Conservation (phyloP, 306 rosid species). For the Arachis hypogaea region DNA sequence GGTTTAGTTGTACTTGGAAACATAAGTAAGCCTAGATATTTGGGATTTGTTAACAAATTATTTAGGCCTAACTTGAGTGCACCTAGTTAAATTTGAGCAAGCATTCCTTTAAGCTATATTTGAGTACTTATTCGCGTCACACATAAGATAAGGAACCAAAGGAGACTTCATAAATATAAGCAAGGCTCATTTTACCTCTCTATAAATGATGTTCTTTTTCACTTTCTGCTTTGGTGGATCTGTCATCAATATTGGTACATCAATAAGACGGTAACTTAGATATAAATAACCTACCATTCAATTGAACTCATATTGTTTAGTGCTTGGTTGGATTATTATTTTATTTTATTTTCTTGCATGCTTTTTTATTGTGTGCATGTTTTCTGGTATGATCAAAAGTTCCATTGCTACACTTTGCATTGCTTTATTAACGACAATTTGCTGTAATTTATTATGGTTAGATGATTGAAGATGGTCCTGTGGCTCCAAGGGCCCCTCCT, state of each 20-base stretch:
- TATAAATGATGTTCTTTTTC: slow-evolving; percentile 5
- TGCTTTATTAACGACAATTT: slow-evolving; percentile 8
- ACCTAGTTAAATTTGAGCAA: slow-evolving; percentile 24
- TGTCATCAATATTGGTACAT: slow-evolving; percentile 3
- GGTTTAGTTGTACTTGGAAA: slow-evolving; percentile 31
- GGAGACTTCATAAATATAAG: neutral
- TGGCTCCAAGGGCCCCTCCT: slow-evolving; percentile 79
- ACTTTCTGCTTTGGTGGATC: neutral
- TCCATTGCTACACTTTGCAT: slow-evolving; percentile 16
- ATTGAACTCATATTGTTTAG: neutral
- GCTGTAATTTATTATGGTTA: slow-evolving; percentile 25
- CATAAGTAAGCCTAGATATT: slow-evolving; percentile 13
- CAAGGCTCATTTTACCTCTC: neutral
- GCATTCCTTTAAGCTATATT: slow-evolving; percentile 16
- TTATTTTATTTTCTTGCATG: slow-evolving; percentile 21
- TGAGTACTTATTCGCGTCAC: slow-evolving; percentile 8
- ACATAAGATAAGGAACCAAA: slow-evolving; percentile 13
- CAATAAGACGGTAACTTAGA: slow-evolving; percentile 1
- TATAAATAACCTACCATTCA: slow-evolving; percentile 24
- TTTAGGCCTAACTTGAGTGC: slow-evolving; percentile 22
- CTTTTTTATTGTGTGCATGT: slow-evolving; percentile 20
- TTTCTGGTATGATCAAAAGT: neutral
- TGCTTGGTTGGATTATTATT: slow-evolving; percentile 10
- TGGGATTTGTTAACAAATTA: slow-evolving; percentile 23
- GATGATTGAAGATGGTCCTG: slow-evolving; percentile 57